Percentiles rank a stretch among this genome's conserved stretches.
phyloP scores from a whole-genome alignment of 169 alveolate species.

The Besnoitia besnoiti region DNA sequence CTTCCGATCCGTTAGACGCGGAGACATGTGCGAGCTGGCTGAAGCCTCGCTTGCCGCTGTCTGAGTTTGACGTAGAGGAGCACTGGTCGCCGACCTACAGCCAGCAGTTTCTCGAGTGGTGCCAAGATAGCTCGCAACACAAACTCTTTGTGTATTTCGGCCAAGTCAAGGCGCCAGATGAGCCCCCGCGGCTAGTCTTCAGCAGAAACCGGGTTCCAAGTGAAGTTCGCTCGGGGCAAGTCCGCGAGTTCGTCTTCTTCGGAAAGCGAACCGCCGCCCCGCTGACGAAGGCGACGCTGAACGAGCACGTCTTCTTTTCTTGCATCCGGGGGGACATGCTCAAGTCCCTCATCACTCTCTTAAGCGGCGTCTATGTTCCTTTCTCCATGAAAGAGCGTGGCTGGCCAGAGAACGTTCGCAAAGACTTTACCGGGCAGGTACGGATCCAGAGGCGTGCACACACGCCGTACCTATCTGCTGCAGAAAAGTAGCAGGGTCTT shows the following conservation, averaged over 20 bases:
- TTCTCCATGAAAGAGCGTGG: conserved; percentile 58
- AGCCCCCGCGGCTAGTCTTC: neutral
- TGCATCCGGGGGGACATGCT: conserved; percentile 37
- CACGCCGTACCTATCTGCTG: too few relatives aligned
- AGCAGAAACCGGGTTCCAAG: neutral
- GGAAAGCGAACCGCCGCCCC: conserved; percentile 60
- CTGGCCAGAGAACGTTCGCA: conserved; percentile 94
- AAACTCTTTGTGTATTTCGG: conserved; percentile 19
- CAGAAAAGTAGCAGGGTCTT: too few relatives aligned
- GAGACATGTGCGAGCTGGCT: conserved; percentile 51
- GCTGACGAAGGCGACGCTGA: conserved; percentile 27
- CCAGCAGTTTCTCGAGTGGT: conserved; percentile 29
- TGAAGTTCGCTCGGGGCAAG: conserved; percentile 43
- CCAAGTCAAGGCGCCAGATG: neutral
- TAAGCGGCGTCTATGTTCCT: conserved; percentile 68
- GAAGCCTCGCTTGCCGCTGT: conserved; percentile 42
- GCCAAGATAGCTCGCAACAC: neutral
- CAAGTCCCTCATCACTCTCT: conserved; percentile 50
- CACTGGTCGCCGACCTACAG: neutral
- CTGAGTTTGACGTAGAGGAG: conserved; percentile 33
- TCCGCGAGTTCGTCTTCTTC: conserved; percentile 66
- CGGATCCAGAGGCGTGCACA: neutral
- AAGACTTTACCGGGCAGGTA: conserved; percentile 88
- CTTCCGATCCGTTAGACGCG: too few relatives aligned
- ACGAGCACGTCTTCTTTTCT: conserved; percentile 47